Evolutionary conservation across 208 protist genomes (phyloP), one percentile per base, ranked within the genome.

Genomic region (Polymyxa betae): DNA sequence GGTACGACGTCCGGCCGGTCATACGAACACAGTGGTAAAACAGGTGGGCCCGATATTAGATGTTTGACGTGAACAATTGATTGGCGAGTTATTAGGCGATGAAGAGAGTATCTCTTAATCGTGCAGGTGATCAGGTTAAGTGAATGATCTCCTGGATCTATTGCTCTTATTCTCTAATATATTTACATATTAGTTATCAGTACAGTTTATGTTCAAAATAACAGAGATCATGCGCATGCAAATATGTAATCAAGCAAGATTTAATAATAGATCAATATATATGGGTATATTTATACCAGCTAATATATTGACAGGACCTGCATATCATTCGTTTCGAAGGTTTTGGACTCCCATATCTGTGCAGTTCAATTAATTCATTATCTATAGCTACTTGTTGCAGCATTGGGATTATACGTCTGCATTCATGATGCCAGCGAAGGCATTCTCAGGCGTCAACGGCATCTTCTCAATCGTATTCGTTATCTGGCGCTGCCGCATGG

Each of bases 31-130:
- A 16, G 20, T 29, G 20, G 54, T 66, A 16, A 66, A 66, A 66
- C 54, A 66, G 54, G 54, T 66, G 54, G 54, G 54, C 54, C 29
- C 54, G 54, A n/a, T n/a, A n/a, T n/a, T n/a, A n/a, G n/a, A n/a
- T n/a, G n/a, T n/a, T n/a, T n/a, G n/a, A n/a, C n/a, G n/a, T n/a
- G n/a, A n/a, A n/a, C n/a, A n/a, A n/a, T n/a, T n/a, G n/a, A n/a
- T n/a, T n/a, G n/a, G n/a, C n/a, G n/a, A n/a, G n/a, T n/a, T n/a
- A n/a, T n/a, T n/a, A 66, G 54, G 54, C 54, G 54, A 66, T 66
- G 54, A n/a, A n/a, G n/a, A n/a, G n/a, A n/a, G n/a, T n/a, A n/a
- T n/a, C n/a, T n/a, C n/a, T n/a, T n/a, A n/a, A n/a, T n/a, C n/a
- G n/a, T n/a, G n/a, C n/a, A n/a, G n/a, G n/a, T n/a, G n/a, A n/a